These are phyloP conservation scores for Macrophomina phaseolina DNA, from an alignment of 2,329 filamentous ascomycete species.

Conservation along the genomic window DNA sequence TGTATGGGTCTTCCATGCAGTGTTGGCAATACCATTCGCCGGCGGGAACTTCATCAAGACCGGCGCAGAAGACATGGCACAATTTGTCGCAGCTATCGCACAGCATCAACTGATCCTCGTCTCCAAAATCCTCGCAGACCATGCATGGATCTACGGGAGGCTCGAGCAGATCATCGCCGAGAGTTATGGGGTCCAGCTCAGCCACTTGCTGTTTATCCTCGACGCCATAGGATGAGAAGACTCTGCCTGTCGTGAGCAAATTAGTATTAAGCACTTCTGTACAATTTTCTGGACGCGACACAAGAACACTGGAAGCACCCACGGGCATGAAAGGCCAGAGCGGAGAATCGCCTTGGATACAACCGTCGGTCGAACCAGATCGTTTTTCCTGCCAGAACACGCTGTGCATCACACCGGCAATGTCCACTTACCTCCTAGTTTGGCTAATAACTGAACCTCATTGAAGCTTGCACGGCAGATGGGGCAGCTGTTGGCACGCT, in stretches of 20 bases:
- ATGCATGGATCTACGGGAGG: conserved; percentile 71
- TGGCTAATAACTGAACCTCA: conserved; percentile 81
- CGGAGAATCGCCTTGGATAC: conserved; percentile 8
- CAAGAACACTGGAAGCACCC: conserved; percentile 26
- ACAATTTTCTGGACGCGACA: conserved; percentile 2
- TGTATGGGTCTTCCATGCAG: conserved; percentile 59
- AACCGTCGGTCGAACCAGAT: conserved; percentile 23
- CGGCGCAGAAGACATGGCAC: conserved; percentile 92
- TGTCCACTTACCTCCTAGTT: conserved; percentile 72
- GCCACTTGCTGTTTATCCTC: conserved; percentile 87
- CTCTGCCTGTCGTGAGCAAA: conserved; percentile 52
- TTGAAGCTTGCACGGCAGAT: conserved; percentile 95
- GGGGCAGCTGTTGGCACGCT: conserved; percentile 96
- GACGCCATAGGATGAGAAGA: conserved; percentile 67
- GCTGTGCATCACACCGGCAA: not conserved
- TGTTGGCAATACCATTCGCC: conserved; percentile 92
- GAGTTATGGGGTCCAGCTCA: conserved; percentile 81
- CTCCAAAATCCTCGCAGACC: conserved; percentile 79
- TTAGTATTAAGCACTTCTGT: not conserved
- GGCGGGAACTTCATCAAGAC: conserved; percentile 75
- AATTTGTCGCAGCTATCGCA: conserved; percentile 90
- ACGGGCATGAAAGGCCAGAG: conserved; percentile 25
- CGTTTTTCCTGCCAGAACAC: conserved; percentile 15
- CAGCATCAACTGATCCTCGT: conserved; percentile 83
- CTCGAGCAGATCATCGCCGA: conserved; percentile 67